These are phyloP conservation scores for Escallonia herrerae DNA, from an alignment of 129 eudicot species.

Conservation along the genomic window DNA sequence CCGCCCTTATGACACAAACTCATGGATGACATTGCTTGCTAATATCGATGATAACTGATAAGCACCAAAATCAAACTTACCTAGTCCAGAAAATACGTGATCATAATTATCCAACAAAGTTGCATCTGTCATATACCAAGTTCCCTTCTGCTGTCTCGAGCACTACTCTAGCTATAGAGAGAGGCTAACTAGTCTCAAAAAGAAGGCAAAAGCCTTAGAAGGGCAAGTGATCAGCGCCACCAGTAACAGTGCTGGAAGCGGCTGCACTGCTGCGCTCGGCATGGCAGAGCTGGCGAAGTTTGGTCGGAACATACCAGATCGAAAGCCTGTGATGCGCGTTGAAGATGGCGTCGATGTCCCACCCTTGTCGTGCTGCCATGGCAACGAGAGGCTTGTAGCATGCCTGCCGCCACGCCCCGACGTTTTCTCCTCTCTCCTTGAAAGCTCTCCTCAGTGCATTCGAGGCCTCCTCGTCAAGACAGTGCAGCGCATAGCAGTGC, in stretches of 20 bases:
- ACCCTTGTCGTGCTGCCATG: conserved; percentile 76
- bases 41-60: too few relatives aligned
- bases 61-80: too few relatives aligned
- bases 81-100: too few relatives aligned
- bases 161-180: background rate
- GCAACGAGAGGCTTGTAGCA: conserved; percentile 90
- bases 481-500: conserved; percentile 93
- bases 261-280: conserved; percentile 64
- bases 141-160: too few relatives aligned
- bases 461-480: conserved; percentile 82
- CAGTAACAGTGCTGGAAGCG: conserved; percentile 29
- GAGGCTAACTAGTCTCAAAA: background rate
- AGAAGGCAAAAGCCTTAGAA: conserved; percentile 28
- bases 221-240: conserved; percentile 32
- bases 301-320: conserved; percentile 95
- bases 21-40: too few relatives aligned
- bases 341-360: conserved; percentile 91
- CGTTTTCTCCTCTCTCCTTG: conserved; percentile 93
- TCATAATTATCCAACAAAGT: too few relatives aligned
- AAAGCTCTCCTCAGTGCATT: conserved; percentile 69
- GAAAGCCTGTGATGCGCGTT: conserved; percentile 76
- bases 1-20: too few relatives aligned
- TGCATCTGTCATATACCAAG: too few relatives aligned
- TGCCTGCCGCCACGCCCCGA: conserved; percentile 92
- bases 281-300: conserved; percentile 94